phyloP scores from a whole-genome alignment of 129 eudicot genomes.

The Tanacetum coccineum region DNA sequence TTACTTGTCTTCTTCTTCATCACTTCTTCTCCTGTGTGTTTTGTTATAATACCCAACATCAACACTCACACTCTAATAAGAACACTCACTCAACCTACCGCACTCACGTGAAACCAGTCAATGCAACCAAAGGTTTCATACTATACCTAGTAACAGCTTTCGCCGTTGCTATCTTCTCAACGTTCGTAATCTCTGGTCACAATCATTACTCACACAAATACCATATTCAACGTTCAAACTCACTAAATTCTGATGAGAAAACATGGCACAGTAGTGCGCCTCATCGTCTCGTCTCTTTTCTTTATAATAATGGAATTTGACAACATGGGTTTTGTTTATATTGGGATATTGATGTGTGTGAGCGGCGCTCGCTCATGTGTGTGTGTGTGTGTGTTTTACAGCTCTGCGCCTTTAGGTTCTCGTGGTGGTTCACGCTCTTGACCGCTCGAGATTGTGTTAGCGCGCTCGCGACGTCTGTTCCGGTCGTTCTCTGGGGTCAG shows the following conservation, averaged over 20 bases:
- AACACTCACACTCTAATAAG: slow-evolving; percentile 4
- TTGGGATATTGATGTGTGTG: no score
- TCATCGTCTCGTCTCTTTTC: slow-evolving; percentile 16
- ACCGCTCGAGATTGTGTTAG: no score
- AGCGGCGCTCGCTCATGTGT: no score
- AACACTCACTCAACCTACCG: no score
- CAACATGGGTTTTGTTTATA: background rate
- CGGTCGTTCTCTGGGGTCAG: no score
- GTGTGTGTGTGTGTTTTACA: no score
- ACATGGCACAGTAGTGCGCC: slow-evolving; percentile 94
- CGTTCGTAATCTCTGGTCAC: slow-evolving; percentile 41
- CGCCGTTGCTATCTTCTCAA: slow-evolving; percentile 56
- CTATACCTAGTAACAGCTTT: slow-evolving; percentile 55
- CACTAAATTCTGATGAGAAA: slow-evolving; percentile 37
- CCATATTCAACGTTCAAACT: slow-evolving; percentile 25
- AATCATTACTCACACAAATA: slow-evolving; percentile 6
- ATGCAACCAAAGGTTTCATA: slow-evolving; percentile 62
- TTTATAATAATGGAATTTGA: background rate
- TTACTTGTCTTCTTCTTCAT: slow-evolving; percentile 4
- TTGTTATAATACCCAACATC: background rate
- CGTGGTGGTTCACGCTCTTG: no score
- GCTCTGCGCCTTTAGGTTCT: no score
- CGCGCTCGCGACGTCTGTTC: no score
- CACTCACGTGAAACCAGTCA: slow-evolving; percentile 18
- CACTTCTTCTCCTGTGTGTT: background rate